Evolutionary conservation across 2,329 filamentous ascomycete species (phyloP).

Genomic region (Cercospora sp.): DNA sequence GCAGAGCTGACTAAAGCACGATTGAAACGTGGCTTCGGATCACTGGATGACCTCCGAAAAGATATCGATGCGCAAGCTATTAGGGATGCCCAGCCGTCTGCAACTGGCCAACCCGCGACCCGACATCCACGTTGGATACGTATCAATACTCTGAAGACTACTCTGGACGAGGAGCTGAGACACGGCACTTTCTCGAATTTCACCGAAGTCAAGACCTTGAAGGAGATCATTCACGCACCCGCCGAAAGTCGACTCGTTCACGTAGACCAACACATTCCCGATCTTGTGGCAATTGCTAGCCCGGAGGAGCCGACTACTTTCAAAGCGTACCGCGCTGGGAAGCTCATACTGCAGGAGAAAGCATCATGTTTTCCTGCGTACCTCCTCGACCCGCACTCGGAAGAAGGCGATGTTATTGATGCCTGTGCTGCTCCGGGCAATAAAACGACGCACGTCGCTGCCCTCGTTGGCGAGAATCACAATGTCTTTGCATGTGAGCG

Average conservation of each 20-base stretch:
- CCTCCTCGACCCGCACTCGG: conserved; percentile 65
- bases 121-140: conserved; percentile 88
- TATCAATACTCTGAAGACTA: conserved; percentile 76
- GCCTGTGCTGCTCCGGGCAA: conserved; percentile 94
- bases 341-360: conserved; percentile 91
- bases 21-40: conserved; percentile 68
- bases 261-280: conserved; percentile 79
- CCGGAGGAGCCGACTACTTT: conserved; percentile 72
- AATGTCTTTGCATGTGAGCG: conserved; percentile 78
- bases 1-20: conserved; percentile 82
- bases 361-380: conserved; percentile 96
- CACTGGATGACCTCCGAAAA: conserved; percentile 65
- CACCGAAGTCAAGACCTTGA: conserved; percentile 56
- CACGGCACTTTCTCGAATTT: conserved; percentile 67
- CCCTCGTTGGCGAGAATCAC: conserved; percentile 8
- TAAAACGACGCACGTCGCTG: conserved; percentile 72
- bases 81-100: conserved; percentile 29
- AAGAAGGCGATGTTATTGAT: conserved; percentile 74
- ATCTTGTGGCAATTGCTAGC: conserved; percentile 73
- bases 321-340: conserved; percentile 71
- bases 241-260: conserved; percentile 56
- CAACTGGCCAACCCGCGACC: conserved; percentile 40
- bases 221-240: conserved; percentile 50
- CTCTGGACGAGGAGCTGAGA: conserved; percentile 70
- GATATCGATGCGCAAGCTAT: conserved; percentile 53